phyloP scores from a whole-genome alignment of 2,329 filamentous ascomycete species.

The Talaromyces sp. region DNA sequence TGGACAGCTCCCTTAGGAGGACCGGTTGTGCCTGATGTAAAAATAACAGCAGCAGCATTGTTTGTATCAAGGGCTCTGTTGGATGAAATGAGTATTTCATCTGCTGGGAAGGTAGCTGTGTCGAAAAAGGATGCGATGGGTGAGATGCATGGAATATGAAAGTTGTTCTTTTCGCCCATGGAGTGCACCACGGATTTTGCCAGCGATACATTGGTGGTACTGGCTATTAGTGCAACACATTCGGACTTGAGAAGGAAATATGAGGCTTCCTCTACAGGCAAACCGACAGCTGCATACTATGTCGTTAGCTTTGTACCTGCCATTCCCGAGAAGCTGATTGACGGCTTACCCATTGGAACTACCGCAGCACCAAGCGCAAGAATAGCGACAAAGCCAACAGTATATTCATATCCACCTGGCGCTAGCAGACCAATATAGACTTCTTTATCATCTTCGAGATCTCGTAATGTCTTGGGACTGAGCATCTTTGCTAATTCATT shows the following conservation, averaged over 20 bases:
- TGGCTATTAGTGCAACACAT: conserved; percentile 20
- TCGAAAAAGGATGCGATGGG: conserved; percentile 29
- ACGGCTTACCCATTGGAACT: conserved; percentile 35
- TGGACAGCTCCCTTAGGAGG: conserved; percentile 44
- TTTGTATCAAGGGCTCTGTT: conserved; percentile 33
- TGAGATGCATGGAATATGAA: conserved; percentile 21
- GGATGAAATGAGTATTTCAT: conserved; percentile 31
- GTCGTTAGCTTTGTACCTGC: neutral
- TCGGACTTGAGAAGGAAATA: conserved; percentile 31
- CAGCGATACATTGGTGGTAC: conserved; percentile 11
- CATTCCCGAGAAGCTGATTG: neutral
- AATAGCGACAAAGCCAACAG: conserved; percentile 38
- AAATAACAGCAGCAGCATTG: conserved; percentile 38
- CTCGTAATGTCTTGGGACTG: conserved; percentile 15
- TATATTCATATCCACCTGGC: conserved; percentile 41
- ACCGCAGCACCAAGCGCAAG: conserved; percentile 38
- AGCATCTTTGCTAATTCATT: conserved; percentile 21
- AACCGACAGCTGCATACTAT: conserved; percentile 19
- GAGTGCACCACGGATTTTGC: conserved; percentile 22
- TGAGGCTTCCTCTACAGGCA: conserved; percentile 36
- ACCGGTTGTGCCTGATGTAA: conserved; percentile 42
- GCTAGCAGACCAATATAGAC: conserved; percentile 38
- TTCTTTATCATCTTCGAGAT: conserved; percentile 31
- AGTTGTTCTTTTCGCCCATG: conserved; percentile 14
- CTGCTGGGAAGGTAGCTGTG: conserved; percentile 13